Evolutionary conservation across 331 rosid species (phyloP).

Genomic region (Cydonia oblonga): DNA sequence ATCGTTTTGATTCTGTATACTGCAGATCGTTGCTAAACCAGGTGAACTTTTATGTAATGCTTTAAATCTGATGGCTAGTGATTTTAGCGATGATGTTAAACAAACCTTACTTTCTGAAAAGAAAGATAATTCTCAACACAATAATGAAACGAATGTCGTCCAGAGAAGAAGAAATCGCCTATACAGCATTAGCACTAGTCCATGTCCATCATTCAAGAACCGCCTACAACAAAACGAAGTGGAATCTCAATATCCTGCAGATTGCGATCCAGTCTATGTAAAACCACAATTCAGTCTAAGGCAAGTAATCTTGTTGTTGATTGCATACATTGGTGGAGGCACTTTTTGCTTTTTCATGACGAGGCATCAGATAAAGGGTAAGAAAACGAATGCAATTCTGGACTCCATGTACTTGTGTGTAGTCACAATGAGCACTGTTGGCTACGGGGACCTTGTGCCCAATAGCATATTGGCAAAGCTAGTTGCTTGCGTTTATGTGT

Average conservation of each 20-base stretch:
- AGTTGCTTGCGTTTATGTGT: constrained; percentile 64
- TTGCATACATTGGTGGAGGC: constrained; percentile 53
- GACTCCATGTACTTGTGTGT: constrained; percentile 76
- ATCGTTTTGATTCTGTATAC: background rate
- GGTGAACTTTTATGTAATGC: background rate
- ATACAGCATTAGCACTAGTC: background rate
- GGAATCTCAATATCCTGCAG: constrained; percentile 8
- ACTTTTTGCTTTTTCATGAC: constrained; percentile 56
- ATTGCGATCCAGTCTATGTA: background rate
- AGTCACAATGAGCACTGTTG: constrained; percentile 86
- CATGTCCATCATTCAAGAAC: constrained; percentile 16
- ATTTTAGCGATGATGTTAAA: constrained; percentile 28
- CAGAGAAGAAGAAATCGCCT: constrained; percentile 31
- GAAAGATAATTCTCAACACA: constrained; percentile 18
- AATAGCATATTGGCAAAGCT: constrained; percentile 45
- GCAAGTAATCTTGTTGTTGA: constrained; percentile 29
- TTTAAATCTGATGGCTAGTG: constrained; percentile 35
- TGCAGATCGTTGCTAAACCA: background rate
- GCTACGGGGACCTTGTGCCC: constrained; percentile 88
- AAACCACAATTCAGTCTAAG: constrained; percentile 31
- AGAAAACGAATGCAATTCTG: constrained; percentile 47
- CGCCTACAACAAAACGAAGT: constrained; percentile 13
- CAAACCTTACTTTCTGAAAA: constrained; percentile 36
- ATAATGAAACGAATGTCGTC: constrained; percentile 25
- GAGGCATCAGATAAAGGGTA: constrained; percentile 44